Conservation (phyloP, 768 basidiomycete genomes). For the Agrocybe praecox region DNA sequence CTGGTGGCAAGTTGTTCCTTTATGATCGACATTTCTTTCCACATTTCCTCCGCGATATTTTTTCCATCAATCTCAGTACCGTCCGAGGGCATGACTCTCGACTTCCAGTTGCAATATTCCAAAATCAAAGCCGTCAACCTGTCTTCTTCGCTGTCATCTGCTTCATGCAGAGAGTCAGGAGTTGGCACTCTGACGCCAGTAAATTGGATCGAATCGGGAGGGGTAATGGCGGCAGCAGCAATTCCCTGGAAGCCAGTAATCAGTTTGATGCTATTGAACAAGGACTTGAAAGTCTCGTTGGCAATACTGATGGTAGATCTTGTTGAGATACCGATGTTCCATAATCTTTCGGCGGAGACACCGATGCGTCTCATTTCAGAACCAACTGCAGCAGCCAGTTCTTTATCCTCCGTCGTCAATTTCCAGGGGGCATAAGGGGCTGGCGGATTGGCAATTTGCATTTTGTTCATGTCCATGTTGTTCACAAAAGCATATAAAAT, state of each 20-base stretch:
- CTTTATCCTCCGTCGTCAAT: conserved; percentile 25
- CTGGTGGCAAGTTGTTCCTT: neutral
- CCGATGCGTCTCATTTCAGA: conserved; percentile 27
- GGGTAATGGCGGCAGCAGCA: neutral
- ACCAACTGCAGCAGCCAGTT: conserved; percentile 24
- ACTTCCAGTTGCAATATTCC: neutral
- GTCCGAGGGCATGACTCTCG: neutral
- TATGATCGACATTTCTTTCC: neutral
- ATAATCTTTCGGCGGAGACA: conserved; percentile 22
- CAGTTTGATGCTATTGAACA: conserved; percentile 4
- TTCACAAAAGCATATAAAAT: conserved; percentile 29
- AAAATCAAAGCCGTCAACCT: neutral
- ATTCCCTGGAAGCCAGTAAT: conserved; percentile 3
- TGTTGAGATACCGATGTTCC: conserved; percentile 19
- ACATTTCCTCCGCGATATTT: neutral
- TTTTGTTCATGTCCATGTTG: conserved; percentile 16
- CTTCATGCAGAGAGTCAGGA: neutral
- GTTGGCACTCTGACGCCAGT: conserved; percentile 2
- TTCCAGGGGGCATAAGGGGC: conserved; percentile 22
- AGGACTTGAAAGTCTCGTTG: neutral
- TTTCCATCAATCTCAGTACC: neutral
- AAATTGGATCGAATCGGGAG: conserved; percentile 7
- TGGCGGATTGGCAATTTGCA: conserved; percentile 2
- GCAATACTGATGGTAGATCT: neutral
- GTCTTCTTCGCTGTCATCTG: neutral